Evolutionary conservation across 163 green algal genomes (phyloP).

Genomic region (Scenedesmus sp.): DNA sequence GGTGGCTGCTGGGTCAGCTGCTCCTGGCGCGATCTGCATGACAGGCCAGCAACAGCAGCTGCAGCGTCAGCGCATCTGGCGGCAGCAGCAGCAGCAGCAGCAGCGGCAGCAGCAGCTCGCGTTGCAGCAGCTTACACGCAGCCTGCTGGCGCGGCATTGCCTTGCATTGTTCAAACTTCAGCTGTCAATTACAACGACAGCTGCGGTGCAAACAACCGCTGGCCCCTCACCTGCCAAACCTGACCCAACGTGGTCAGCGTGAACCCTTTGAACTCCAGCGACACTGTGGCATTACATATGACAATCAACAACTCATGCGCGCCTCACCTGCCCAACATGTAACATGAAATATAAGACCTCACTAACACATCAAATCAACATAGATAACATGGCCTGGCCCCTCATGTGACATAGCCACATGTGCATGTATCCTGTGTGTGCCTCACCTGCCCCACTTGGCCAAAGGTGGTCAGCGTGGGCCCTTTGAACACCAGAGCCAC

Average conservation of each 20-base stretch:
- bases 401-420: neutral
- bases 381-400: too few species aligned
- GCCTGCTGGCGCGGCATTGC: too few species aligned
- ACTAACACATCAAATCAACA: too few species aligned
- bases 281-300: neutral
- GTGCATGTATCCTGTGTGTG: neutral
- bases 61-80: neutral
- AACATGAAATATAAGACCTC: too few species aligned
- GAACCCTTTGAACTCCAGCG: slow-evolving; percentile 23
- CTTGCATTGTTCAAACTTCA: too few species aligned
- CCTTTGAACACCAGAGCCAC: slow-evolving; percentile 28
- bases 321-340: too few species aligned
- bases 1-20: neutral
- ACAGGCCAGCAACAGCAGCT: neutral
- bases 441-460: neutral
- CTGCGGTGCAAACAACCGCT: too few species aligned
- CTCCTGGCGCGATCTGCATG: neutral
- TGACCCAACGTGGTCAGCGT: neutral
- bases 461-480: slow-evolving; percentile 14
- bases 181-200: too few species aligned
- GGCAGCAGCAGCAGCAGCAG: neutral
- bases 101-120: neutral
- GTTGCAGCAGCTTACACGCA: neutral
- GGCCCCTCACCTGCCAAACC: neutral
- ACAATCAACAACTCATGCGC: too few species aligned